Evolutionary conservation across 345 rosid genomes (phyloP).

Genomic region (Clausena lansium): DNA sequence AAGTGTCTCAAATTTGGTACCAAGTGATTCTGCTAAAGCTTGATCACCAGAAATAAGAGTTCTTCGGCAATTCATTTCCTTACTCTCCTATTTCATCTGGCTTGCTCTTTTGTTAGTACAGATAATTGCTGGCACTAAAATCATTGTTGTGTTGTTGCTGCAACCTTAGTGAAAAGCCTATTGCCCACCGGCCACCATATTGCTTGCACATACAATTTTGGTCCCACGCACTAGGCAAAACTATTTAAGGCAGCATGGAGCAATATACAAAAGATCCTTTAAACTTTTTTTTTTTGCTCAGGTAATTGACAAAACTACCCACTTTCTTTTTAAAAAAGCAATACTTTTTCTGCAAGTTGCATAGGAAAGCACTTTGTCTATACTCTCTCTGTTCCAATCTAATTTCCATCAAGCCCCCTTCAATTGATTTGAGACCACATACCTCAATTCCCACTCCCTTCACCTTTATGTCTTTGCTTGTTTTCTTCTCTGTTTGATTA

Average conservation of each 20-base stretch:
- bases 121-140: conserved; percentile 21
- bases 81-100: conserved; percentile 11
- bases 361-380: conserved; percentile 32
- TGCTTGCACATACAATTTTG: conserved; percentile 27
- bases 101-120: conserved; percentile 17
- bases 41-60: conserved; percentile 9
- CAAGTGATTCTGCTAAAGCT: conserved; percentile 6
- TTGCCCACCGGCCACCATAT: conserved; percentile 40
- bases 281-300: conserved; percentile 2
- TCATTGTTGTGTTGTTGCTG: conserved; percentile 11
- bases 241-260: conserved; percentile 31
- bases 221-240: conserved; percentile 37
- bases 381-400: conserved; percentile 27
- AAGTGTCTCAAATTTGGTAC: background rate
- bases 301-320: conserved; percentile 35
- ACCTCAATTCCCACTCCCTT: background rate
- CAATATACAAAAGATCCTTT: conserved; percentile 18
- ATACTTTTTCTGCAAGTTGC: conserved; percentile 41
- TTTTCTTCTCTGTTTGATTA: conserved; percentile 12
- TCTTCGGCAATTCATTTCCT: background rate
- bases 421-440: conserved; percentile 17
- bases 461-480: background rate
- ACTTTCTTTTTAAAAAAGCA: conserved; percentile 25
- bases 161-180: conserved; percentile 20
- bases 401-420: conserved; percentile 15